Conservation (phyloP, 2,329 filamentous ascomycete species). For the Beauveria medogensis region DNA sequence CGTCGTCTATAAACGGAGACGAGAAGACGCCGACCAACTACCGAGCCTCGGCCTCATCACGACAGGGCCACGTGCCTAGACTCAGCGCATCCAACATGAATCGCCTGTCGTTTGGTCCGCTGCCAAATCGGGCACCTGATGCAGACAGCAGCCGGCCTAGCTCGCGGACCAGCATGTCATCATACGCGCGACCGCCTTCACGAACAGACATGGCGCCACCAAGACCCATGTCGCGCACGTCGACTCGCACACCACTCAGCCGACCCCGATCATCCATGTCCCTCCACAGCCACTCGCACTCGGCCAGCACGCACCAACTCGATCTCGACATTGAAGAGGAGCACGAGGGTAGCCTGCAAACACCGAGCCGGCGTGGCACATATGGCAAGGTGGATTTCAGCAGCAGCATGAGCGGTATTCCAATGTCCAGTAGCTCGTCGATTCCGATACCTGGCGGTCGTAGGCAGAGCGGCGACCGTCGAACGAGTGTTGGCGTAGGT, state of each 20-base stretch:
- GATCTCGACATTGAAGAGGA: conserved; percentile 40
- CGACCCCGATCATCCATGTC: conserved; percentile 66
- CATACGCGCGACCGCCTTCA: conserved; percentile 45
- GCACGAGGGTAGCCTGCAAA: conserved; percentile 35
- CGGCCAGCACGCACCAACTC: conserved; percentile 48
- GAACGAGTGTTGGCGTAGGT: conserved; percentile 32
- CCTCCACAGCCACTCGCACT: conserved; percentile 50
- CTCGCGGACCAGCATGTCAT: conserved; percentile 60
- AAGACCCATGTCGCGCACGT: conserved; percentile 58
- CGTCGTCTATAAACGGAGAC: conserved; percentile 43
- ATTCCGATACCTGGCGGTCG: conserved; percentile 39
- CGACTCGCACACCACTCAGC: conserved; percentile 57
- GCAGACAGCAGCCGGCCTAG: conserved; percentile 51
- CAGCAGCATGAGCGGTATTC: conserved; percentile 30
- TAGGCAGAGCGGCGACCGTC: conserved; percentile 35
- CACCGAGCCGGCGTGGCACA: conserved; percentile 48
- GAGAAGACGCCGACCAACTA: conserved; percentile 41
- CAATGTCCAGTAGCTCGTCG: conserved; percentile 22
- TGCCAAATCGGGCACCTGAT: conserved; percentile 48
- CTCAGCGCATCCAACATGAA: conserved; percentile 56
- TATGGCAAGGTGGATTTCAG: conserved; percentile 42
- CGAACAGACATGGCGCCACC: conserved; percentile 46
- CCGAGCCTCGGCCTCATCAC: conserved; percentile 28
- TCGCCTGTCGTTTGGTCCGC: conserved; percentile 54
- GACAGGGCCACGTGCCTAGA: conserved; percentile 45